Conservation (phyloP, 495 filamentous ascomycete species). For the Gamarada debralockiae region DNA sequence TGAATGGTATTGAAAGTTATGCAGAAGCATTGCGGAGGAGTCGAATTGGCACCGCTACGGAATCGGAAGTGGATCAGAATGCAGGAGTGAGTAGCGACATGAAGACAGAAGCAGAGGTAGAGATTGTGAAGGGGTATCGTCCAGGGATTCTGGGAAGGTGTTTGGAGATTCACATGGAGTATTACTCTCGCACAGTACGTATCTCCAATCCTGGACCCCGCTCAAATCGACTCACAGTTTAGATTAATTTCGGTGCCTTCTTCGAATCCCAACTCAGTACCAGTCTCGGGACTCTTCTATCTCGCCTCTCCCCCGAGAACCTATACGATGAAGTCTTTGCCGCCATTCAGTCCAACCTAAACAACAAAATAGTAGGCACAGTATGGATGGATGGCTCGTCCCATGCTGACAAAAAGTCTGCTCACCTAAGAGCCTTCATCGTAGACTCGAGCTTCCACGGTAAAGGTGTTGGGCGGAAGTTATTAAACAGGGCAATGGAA, state of each 20-base stretch:
- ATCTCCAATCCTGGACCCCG: no score
- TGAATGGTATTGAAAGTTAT: constrained; percentile 21
- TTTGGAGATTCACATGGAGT: constrained; percentile 31
- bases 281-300: constrained; percentile 16
- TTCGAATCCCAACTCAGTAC: constrained; percentile 24
- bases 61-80: no score
- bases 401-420: constrained; percentile 11
- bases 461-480: constrained; percentile 24
- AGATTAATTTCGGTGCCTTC: constrained; percentile 24
- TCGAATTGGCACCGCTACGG: background rate
- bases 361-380: constrained; percentile 25
- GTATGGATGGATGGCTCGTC: constrained; percentile 30
- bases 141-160: constrained; percentile 28
- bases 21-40: constrained; percentile 14
- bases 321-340: constrained; percentile 27
- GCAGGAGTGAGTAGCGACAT: no score
- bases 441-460: constrained; percentile 26
- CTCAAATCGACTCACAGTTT: no score
- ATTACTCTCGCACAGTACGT: constrained; percentile 10
- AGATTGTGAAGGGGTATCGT: constrained; percentile 25
- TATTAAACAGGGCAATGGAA: constrained; percentile 26
- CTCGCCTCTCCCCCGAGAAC: constrained; percentile 19
- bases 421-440: constrained; percentile 29
- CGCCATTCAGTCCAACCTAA: constrained; percentile 24
- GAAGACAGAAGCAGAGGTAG: background rate